These are phyloP conservation scores for Mimosa bimucronata DNA, from an alignment of 306 rosid genomes.

Conservation along the genomic window DNA sequence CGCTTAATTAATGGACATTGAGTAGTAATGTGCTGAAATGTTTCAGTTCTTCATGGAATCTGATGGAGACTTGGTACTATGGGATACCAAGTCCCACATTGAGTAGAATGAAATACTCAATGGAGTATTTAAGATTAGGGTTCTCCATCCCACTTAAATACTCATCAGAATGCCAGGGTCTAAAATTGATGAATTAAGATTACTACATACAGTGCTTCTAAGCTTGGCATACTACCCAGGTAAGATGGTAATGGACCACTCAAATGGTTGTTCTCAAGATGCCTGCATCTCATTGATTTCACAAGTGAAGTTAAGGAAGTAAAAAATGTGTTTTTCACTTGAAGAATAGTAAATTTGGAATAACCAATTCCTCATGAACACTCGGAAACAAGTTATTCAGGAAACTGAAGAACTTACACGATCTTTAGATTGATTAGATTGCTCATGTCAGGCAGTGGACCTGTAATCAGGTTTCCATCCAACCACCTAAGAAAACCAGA, in stretches of 20 bases:
- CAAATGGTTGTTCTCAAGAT: slow-evolving; percentile 89
- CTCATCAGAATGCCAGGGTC: not conserved
- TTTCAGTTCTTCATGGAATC: slow-evolving; percentile 15
- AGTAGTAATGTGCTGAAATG: slow-evolving; percentile 26
- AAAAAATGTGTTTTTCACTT: slow-evolving; percentile 15
- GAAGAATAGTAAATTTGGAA: slow-evolving; percentile 29
- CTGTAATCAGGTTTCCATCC: slow-evolving; percentile 72
- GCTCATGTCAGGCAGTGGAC: slow-evolving; percentile 83
- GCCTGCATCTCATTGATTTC: slow-evolving; percentile 58
- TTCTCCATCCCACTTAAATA: no score
- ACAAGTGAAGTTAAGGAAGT: not conserved
- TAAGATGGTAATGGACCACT: slow-evolving; percentile 75
- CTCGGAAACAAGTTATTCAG: not conserved
- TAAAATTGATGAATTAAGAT: slow-evolving; percentile 30
- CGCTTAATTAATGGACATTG: slow-evolving; percentile 24
- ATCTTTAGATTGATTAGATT: slow-evolving; percentile 82
- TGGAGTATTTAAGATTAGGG: no score
- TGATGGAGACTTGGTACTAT: not conserved
- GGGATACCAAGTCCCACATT: no score
- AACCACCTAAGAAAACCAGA: slow-evolving; percentile 70
- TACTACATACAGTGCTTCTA: slow-evolving; percentile 82
- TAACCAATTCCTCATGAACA: not conserved
- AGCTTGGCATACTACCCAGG: slow-evolving; percentile 75
- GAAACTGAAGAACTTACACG: slow-evolving; percentile 65
- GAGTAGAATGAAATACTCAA: no score